These are phyloP conservation scores for Meyerozyma carpophila DNA, from an alignment of 1,139 yeast genomes.

Conservation along the genomic window DNA sequence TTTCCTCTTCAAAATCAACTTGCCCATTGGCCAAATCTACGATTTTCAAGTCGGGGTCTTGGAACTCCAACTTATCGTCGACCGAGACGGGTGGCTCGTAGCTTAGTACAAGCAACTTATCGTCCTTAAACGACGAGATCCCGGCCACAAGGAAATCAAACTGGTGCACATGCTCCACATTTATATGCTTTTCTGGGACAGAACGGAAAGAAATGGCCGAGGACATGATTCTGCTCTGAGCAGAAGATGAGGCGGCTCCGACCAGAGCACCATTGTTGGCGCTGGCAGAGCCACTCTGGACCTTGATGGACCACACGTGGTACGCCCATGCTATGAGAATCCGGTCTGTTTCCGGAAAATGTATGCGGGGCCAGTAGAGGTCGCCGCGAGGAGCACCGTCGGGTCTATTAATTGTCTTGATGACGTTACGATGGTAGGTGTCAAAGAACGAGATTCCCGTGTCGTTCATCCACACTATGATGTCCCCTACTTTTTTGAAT, in stretches of 20 bases:
- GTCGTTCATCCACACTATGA: constrained; percentile 83
- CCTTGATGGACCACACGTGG: constrained; percentile 65
- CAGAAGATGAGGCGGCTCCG: constrained; percentile 16
- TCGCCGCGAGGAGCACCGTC: constrained; percentile 66
- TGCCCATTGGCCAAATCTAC: constrained; percentile 62
- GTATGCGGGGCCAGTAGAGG: constrained; percentile 76
- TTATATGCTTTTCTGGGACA: constrained; percentile 51
- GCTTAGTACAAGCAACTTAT: constrained; percentile 55
- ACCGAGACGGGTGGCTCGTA: constrained; percentile 39
- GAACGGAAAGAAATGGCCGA: constrained; percentile 60
- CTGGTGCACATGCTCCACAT: constrained; percentile 49
- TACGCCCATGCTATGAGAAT: constrained; percentile 81
- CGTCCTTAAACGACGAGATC: constrained; percentile 66
- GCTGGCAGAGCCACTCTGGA: background rate
- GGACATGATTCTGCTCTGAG: constrained; percentile 39
- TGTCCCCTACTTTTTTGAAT: constrained; percentile 53
- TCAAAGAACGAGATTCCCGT: constrained; percentile 65
- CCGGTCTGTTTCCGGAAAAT: constrained; percentile 62
- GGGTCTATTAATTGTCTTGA: constrained; percentile 55
- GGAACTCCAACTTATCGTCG: constrained; percentile 21
- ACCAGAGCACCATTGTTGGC: constrained; percentile 3
- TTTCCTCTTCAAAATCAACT: constrained; percentile 79
- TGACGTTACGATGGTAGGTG: constrained; percentile 35
- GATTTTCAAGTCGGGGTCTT: constrained; percentile 66
- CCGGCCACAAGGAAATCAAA: constrained; percentile 72